These are phyloP conservation scores for Diaporthe sp. DNA, from an alignment of 2,329 filamentous ascomycete genomes.

Conservation along the genomic window DNA sequence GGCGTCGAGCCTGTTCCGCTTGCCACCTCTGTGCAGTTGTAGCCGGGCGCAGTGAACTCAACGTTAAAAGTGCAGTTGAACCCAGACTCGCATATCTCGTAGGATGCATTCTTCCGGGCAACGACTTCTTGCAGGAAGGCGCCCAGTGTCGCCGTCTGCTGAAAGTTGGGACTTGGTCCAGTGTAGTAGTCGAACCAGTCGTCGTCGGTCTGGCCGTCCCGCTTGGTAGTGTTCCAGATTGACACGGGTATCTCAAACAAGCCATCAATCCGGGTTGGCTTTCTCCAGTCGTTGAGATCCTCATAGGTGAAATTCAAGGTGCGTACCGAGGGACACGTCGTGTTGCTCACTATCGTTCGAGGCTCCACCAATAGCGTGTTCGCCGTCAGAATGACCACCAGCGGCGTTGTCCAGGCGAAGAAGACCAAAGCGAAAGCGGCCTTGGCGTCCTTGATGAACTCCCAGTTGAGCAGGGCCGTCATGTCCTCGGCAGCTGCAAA, in stretches of 20 bases:
- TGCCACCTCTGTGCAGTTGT: slow-evolving; percentile 54
- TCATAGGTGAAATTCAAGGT: slow-evolving; percentile 49
- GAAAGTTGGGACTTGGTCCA: slow-evolving; percentile 42
- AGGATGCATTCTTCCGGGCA: slow-evolving; percentile 48
- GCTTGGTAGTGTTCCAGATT: slow-evolving; percentile 46
- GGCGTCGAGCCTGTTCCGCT: slow-evolving; percentile 48
- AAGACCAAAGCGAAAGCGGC: slow-evolving; percentile 54
- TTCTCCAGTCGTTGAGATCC: slow-evolving; percentile 47
- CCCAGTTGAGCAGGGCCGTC: slow-evolving; percentile 68
- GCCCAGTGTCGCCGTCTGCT: slow-evolving; percentile 42
- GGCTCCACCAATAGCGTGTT: slow-evolving; percentile 48
- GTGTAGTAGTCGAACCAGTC: slow-evolving; percentile 50
- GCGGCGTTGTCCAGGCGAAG: slow-evolving; percentile 47
- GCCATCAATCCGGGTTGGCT: slow-evolving; percentile 41
- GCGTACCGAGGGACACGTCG: slow-evolving; percentile 44
- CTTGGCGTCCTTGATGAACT: slow-evolving; percentile 52
- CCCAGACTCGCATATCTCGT: slow-evolving; percentile 52
- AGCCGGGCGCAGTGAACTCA: slow-evolving; percentile 54
- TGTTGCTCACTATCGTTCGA: slow-evolving; percentile 35
- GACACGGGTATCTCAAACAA: slow-evolving; percentile 45
- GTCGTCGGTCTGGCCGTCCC: slow-evolving; percentile 42
- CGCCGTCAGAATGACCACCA: slow-evolving; percentile 48
- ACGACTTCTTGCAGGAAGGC: slow-evolving; percentile 45
- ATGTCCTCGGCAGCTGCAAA: slow-evolving; percentile 53
- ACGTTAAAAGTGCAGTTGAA: slow-evolving; percentile 57